These are phyloP conservation scores for Linum tenue DNA, from an alignment of 345 rosid genomes.

Conservation along the genomic window DNA sequence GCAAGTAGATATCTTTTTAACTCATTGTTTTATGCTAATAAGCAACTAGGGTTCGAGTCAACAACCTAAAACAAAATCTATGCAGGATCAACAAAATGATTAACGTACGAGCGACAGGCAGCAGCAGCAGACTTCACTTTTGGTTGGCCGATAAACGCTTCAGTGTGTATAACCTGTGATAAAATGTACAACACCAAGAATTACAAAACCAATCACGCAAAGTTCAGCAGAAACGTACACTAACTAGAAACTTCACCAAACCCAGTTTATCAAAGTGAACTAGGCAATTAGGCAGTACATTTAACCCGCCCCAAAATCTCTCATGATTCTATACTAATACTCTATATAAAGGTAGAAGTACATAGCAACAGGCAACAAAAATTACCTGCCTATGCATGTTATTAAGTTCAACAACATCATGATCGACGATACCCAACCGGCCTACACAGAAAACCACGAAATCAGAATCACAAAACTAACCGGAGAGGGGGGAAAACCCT, in stretches of 20 bases:
- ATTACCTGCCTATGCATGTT: conserved; percentile 97
- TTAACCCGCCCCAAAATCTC: too few relatives aligned
- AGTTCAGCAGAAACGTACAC: too few relatives aligned
- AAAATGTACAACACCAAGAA: not conserved
- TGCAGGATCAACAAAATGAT: not conserved
- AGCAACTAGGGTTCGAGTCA: too few relatives aligned
- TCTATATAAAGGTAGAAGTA: not conserved
- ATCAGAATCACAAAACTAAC: not conserved
- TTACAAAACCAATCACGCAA: not conserved
- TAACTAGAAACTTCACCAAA: too few relatives aligned
- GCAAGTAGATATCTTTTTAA: too few relatives aligned
- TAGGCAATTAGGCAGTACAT: too few relatives aligned
- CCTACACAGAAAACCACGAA: conserved; percentile 34
- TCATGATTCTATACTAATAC: too few relatives aligned
- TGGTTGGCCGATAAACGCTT: conserved; percentile 74
- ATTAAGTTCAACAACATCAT: conserved; percentile 90
- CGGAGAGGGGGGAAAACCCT: not conserved
- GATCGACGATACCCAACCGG: conserved; percentile 81
- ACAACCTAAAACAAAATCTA: not conserved
- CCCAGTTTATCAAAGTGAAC: too few relatives aligned
- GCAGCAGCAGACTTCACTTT: conserved; percentile 91
- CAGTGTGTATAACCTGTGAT: conserved; percentile 80
- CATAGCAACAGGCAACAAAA: not conserved
- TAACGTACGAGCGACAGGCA: conserved; percentile 71
- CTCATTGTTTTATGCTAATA: too few relatives aligned